phyloP scores from a whole-genome alignment of 176 grass and related monocot genomes.

The Phyllostachys edulis region DNA sequence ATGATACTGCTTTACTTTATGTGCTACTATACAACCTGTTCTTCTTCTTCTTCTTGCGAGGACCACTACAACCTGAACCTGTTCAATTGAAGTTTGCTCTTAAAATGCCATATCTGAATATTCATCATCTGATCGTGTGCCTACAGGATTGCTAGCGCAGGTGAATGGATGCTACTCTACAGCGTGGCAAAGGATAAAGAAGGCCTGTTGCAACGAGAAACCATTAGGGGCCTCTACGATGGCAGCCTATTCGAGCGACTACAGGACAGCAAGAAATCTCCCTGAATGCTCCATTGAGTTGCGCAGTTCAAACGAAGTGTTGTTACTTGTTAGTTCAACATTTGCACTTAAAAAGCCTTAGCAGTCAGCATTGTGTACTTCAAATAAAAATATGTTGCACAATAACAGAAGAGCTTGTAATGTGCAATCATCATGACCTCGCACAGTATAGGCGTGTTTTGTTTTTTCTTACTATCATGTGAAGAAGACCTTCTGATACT shows the following conservation, averaged over 20 bases:
- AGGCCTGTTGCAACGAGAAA: constrained; percentile 47
- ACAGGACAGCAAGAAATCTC: constrained; percentile 34
- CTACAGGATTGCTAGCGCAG: background rate
- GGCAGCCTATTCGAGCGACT: constrained; percentile 62
- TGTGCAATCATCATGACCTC: background rate
- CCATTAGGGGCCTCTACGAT: constrained; percentile 42
- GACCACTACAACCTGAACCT: no score
- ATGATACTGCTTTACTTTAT: background rate
- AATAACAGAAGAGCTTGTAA: background rate
- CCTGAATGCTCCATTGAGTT: background rate
- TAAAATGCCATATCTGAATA: background rate
- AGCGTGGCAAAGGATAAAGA: constrained; percentile 51
- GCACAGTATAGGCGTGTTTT: background rate
- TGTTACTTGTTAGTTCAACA: background rate
- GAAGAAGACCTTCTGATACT: background rate
- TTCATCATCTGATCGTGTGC: background rate
- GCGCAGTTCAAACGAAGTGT: background rate
- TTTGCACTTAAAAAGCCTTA: background rate
- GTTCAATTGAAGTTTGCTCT: background rate
- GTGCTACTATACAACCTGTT: background rate
- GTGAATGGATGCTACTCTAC: constrained; percentile 56
- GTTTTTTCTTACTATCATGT: background rate
- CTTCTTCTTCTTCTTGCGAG: no score
- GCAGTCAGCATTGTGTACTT: background rate
- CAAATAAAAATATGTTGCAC: background rate